Evolutionary conservation across 2,329 filamentous ascomycete genomes (phyloP).

Genomic region (Penicillium sp.): DNA sequence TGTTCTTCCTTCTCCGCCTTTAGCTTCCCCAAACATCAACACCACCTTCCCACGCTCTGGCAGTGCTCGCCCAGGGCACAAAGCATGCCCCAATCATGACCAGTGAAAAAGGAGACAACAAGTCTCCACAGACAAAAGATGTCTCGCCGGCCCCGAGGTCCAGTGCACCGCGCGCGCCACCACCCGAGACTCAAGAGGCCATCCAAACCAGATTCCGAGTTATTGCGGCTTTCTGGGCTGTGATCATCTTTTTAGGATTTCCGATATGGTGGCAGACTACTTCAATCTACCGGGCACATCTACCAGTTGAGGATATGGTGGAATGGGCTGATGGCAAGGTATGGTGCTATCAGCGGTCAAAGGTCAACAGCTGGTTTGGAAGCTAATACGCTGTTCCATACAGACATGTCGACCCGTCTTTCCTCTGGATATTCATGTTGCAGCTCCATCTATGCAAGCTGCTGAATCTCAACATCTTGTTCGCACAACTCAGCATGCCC

Average conservation of each 20-base stretch:
- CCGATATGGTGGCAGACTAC: slow-evolving; percentile 97
- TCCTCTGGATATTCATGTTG: slow-evolving; percentile 75
- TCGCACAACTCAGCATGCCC: slow-evolving; percentile 75
- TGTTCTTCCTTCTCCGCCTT: slow-evolving; percentile 23
- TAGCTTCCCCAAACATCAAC: slow-evolving; percentile 7
- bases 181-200: slow-evolving; percentile 71
- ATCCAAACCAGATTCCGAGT: slow-evolving; percentile 69
- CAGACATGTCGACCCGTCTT: slow-evolving; percentile 89
- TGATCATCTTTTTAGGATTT: slow-evolving; percentile 77
- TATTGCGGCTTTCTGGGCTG: slow-evolving; percentile 84
- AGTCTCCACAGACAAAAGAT: slow-evolving; percentile 26
- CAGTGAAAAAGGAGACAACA: slow-evolving; percentile 32
- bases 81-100: slow-evolving; percentile 40
- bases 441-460: slow-evolving; percentile 63
- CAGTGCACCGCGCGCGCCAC: slow-evolving; percentile 53
- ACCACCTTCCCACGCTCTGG: slow-evolving; percentile 13
- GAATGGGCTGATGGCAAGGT: slow-evolving; percentile 91
- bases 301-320: slow-evolving; percentile 83
- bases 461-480: slow-evolving; percentile 71
- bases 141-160: slow-evolving; percentile 15
- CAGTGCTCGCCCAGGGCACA: slow-evolving; percentile 13
- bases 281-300: slow-evolving; percentile 78
- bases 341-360: slow-evolving; percentile 8
- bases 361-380: slow-evolving; percentile 6
- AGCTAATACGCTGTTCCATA: too few species aligned